Percentiles rank a stretch among this genome's conserved stretches.
Evolutionary conservation across 257 asterid species (phyloP).

Genomic region (Nicotiana tomentosiformis): DNA sequence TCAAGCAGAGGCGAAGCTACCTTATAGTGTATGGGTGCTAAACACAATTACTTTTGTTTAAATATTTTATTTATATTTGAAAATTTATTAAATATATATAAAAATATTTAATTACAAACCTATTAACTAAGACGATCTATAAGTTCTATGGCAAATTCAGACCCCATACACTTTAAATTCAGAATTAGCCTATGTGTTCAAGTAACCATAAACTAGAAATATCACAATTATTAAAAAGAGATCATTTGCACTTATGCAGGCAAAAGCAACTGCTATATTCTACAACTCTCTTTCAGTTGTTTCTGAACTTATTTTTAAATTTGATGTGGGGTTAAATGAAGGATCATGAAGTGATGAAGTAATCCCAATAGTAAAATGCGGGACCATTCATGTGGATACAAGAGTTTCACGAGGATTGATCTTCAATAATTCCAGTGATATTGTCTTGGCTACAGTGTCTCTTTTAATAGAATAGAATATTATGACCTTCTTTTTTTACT

Average conservation of each 20-base stretch:
- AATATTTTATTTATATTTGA: too few relatives aligned
- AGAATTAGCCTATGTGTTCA: background rate
- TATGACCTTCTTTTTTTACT: background rate
- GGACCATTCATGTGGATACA: background rate
- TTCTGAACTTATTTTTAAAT: background rate
- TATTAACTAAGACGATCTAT: too few relatives aligned
- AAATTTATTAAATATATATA: too few relatives aligned
- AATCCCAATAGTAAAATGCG: background rate
- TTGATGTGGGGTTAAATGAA: background rate
- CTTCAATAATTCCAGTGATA: background rate
- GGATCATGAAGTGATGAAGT: background rate
- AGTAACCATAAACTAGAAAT: background rate
- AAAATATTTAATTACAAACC: too few relatives aligned
- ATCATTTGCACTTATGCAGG: background rate
- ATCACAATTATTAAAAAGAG: constrained; percentile 1
- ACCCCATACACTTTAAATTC: too few relatives aligned
- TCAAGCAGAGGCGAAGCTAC: background rate
- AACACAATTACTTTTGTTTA: too few relatives aligned
- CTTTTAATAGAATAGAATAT: too few relatives aligned
- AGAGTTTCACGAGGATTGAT: background rate
- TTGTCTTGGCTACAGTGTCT: background rate
- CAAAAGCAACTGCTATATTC: background rate
- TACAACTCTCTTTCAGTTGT: background rate
- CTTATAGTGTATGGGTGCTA: too few relatives aligned
- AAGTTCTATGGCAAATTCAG: too few relatives aligned